These are phyloP conservation scores for Mitragyna speciosa DNA, from an alignment of 257 asterid species.

Conservation along the genomic window DNA sequence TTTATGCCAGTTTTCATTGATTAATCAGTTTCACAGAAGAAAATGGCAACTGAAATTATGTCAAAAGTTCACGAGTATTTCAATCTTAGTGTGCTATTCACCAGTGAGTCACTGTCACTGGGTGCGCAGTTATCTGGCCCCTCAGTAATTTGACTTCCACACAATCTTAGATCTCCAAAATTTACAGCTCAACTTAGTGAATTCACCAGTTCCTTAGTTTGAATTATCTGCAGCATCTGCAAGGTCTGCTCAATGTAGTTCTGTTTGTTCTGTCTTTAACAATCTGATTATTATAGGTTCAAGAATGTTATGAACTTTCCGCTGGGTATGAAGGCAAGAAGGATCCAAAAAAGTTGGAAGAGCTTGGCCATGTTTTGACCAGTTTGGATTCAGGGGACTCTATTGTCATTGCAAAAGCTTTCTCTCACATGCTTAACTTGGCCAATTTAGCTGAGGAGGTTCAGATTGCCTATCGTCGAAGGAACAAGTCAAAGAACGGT, in stretches of 20 bases:
- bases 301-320: conserved; percentile 52
- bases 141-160: neutral
- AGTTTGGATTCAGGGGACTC: conserved; percentile 57
- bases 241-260: neutral
- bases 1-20: neutral
- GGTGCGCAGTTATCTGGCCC: neutral
- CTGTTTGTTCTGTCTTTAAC: neutral
- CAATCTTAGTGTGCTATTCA: neutral
- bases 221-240: neutral
- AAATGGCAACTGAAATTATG: neutral
- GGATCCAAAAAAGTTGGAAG: conserved; percentile 42
- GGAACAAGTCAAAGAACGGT: conserved; percentile 41
- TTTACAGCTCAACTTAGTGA: neutral
- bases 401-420: conserved; percentile 49
- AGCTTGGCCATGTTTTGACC: conserved; percentile 44
- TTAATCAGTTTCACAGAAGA: neutral
- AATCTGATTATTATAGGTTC: conserved; percentile 35
- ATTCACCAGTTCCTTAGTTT: neutral
- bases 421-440: conserved; percentile 55
- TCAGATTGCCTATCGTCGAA: conserved; percentile 42
- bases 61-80: neutral
- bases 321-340: conserved; percentile 42
- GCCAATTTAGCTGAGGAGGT: conserved; percentile 58
- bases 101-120: neutral
- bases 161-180: neutral